A percentile compares a stretch with the other conserved stretches of the same genome.
phyloP scores from a whole-genome alignment of 306 rosid species.

The Inga laurina region DNA sequence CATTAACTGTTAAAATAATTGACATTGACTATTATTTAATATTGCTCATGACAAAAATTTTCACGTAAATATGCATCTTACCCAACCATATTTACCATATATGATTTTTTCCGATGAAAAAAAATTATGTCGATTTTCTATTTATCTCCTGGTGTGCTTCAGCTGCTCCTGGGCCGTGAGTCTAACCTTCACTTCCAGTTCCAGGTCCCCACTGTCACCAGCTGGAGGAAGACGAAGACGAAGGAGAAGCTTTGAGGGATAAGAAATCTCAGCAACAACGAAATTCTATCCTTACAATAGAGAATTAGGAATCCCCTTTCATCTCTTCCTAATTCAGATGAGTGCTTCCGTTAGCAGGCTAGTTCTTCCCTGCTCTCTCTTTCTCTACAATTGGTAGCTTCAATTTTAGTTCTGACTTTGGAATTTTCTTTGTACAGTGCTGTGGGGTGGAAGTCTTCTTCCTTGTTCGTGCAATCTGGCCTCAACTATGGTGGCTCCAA shows the following conservation, averaged over 20 bases:
- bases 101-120: too few species aligned
- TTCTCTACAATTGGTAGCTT: background rate
- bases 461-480: constrained; percentile 45
- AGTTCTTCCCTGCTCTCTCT: constrained; percentile 25
- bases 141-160: background rate
- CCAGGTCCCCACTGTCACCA: constrained; percentile 8
- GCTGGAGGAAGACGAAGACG: constrained; percentile 5
- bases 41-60: too few species aligned
- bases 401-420: constrained; percentile 14
- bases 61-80: too few species aligned
- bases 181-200: background rate
- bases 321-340: constrained; percentile 39
- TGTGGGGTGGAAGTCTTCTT: constrained; percentile 68
- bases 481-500: constrained; percentile 24
- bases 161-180: constrained; percentile 2
- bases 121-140: background rate
- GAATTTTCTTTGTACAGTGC: constrained; percentile 39
- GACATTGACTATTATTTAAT: too few species aligned
- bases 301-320: background rate
- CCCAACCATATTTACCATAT: too few species aligned
- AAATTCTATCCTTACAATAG: background rate
- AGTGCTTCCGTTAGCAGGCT: constrained; percentile 63
- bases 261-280: background rate
- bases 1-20: too few species aligned
- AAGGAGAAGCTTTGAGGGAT: constrained; percentile 12